Evolutionary conservation across 805 yeast species (phyloP), one percentile per base, ranked within the genome.

Genomic region (Sungouiozyma intestinalis): DNA sequence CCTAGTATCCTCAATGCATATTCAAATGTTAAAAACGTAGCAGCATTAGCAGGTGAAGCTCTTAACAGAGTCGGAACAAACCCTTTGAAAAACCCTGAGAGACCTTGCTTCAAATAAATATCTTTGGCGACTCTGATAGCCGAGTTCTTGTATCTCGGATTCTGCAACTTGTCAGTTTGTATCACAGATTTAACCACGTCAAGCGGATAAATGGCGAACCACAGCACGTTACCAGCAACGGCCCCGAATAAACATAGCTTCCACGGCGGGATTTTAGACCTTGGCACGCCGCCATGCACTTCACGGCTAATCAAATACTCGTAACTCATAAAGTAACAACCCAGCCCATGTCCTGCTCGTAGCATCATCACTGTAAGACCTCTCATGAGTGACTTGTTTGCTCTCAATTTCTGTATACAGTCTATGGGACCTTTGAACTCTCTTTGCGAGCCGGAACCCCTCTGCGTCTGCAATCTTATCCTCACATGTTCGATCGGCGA

Each of bases 31-130:
- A 86, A 81, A 65, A 92, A 92, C 0, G 98, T 94, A 24, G 94
- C 95, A 35, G 95, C 99, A 60, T 92, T 94, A 3, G 94, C 98
- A 1, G 98, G 98, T 3, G 95, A 95, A 39, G 99, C 97, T 66
- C 99, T 81, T 49, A 92, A 67, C 48, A 92, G 76, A 0, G 97
- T 88, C 33, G 98, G 97, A 16, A 77, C 64, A 58, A 94, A 88
- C 1, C 99, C 99, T 64, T 81, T 81, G 65, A 85, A 84, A 56
- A 92, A 83, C 0, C 95, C 95, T 48, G 69, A 69, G 19, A 77
- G 44, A 20, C 97, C 97, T 40, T 71, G 68, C n/a, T 71, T 68
- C 39, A 59, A 62, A 55, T 60, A 71, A 17, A 85, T 71, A 43
- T 71, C 69, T 43, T 60, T 69, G 15, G 75, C 65, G 20, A 86